Base-by-base conservation (phyloP, 805 yeast species). In the Naumovozyma baii region DNA sequence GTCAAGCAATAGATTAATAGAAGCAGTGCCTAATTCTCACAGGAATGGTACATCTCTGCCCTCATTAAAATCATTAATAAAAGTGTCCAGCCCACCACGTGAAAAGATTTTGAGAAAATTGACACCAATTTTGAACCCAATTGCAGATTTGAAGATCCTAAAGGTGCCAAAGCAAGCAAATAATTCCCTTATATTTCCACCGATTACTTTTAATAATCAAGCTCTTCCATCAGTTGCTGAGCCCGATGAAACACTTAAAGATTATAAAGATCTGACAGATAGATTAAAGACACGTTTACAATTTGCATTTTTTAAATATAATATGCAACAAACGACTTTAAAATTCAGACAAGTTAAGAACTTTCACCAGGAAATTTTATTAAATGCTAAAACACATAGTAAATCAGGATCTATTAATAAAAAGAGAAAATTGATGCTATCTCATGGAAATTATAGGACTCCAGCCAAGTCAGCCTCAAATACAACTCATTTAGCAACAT, bases 231-330 rank as follows among this genome's bases (percentile, higher is more conserved):
- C 31, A 12, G 14, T n/a, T 8, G 5, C 13, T 9, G 15, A 13
- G 9, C 15, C 13, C 13, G 15, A 29, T 29, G 31, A 12, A 29
- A 9, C 31, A 8, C 13, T 29, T 5, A 43, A 28, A 22, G 47
- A 51, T 28, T 48, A 44, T 26, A 32, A 37, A 10, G 46, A 39
- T 4, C 34, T 49, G 1, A 47, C 58, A 4, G 44, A 69, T 36
- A 63, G 62, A 47, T 61, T 74, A 42, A 68, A 69, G 47, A 57
- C 68, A 42, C 66, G 76, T 45, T 55, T 74, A 18, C 70, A 70
- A 47, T 50, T 73, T 36, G 80, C 80, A 2, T 70, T 70, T 48
- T 74, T 67, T 53, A 74, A 73, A 49, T 67, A 68, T 33, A 63
- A 64, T 40, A 73, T 78, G 1, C 66, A 72, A 45, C 78, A 73